Evolutionary conservation across 208 protist species (phyloP).

Genomic region (Trypanosomatidae sp.): DNA sequence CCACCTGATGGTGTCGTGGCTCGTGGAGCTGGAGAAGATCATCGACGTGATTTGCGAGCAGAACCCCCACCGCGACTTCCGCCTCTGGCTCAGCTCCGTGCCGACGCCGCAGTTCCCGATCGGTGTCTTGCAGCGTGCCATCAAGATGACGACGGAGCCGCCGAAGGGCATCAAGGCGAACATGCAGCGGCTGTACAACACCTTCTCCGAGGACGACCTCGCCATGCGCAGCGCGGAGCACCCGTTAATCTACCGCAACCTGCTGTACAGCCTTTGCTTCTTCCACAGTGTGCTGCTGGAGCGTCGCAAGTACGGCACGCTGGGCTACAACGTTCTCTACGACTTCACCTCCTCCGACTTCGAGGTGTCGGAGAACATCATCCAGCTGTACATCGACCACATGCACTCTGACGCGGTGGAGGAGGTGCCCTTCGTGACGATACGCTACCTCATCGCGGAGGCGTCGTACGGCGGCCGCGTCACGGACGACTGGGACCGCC

Average conservation of each 20-base stretch:
- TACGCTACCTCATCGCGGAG: conserved; percentile 98
- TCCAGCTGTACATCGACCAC: conserved; percentile 86
- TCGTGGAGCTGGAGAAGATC: conserved; percentile 97
- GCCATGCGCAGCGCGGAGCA: conserved; percentile 54
- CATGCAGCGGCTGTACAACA: conserved; percentile 96
- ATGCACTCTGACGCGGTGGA: conserved; percentile 71
- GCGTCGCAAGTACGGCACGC: conserved; percentile 97
- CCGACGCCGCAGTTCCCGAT: conserved; percentile 97
- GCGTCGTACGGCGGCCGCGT: conserved; percentile 98
- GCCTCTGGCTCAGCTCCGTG: conserved; percentile 98
- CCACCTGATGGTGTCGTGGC: conserved; percentile 97
- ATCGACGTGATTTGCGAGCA: conserved; percentile 93
- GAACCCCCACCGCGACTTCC: conserved; percentile 95
- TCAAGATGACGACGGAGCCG: conserved; percentile 99
- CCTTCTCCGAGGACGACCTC: conserved; percentile 92
- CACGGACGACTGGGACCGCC: conserved; percentile 98
- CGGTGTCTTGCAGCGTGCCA: conserved; percentile 93
- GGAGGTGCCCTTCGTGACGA: conserved; percentile 96
- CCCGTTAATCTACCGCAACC: conserved; percentile 93
- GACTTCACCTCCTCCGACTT: conserved; percentile 99
- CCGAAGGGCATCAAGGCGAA: conserved; percentile 98
- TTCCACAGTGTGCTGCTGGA: conserved; percentile 98
- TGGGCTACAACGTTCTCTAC: conserved; percentile 99
- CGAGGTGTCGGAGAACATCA: conserved; percentile 94
- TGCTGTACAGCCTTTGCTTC: conserved; percentile 97